Evolutionary conservation across 805 yeast species (phyloP).

Genomic region (Cyberlindnera euphorbiiphila): DNA sequence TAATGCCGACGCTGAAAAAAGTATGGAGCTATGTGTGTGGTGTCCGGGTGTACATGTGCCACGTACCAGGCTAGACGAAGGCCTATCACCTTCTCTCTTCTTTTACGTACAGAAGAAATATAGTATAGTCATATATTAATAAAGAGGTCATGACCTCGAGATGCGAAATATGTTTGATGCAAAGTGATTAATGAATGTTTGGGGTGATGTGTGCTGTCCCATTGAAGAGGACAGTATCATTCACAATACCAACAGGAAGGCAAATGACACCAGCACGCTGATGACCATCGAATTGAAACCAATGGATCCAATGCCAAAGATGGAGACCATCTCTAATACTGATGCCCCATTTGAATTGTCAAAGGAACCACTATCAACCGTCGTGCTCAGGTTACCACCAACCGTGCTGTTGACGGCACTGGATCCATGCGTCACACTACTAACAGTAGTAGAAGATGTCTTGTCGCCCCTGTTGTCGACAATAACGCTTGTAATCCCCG

Average conservation of each 20-base stretch:
- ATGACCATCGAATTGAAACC: constrained; percentile 10
- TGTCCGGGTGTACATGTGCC: constrained; percentile 1
- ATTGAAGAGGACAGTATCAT: not conserved
- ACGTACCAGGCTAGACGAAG: not conserved
- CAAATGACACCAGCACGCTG: constrained; percentile 5
- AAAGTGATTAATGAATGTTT: too few relatives aligned
- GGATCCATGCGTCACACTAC: too few relatives aligned
- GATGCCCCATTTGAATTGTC: constrained; percentile 13
- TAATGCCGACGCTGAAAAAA: not conserved
- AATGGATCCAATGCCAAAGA: constrained; percentile 9
- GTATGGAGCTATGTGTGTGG: not conserved
- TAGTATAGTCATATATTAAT: too few relatives aligned
- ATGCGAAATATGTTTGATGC: too few relatives aligned
- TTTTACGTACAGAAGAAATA: too few relatives aligned
- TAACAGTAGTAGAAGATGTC: constrained; percentile 3
- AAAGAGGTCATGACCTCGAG: too few relatives aligned
- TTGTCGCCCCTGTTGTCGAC: not conserved
- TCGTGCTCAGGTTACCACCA: too few relatives aligned
- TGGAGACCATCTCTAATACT: constrained; percentile 2
- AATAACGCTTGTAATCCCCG: not conserved
- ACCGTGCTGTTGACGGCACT: too few relatives aligned
- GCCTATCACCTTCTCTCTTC: not conserved
- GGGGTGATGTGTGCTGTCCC: too few relatives aligned
- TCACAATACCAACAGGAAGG: constrained; percentile 8
- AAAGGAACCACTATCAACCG: constrained; percentile 8